Percentiles rank a stretch among this genome's conserved stretches.
phyloP scores from a whole-genome alignment of 305 asterid genomes.

The Striga hermonthica region DNA sequence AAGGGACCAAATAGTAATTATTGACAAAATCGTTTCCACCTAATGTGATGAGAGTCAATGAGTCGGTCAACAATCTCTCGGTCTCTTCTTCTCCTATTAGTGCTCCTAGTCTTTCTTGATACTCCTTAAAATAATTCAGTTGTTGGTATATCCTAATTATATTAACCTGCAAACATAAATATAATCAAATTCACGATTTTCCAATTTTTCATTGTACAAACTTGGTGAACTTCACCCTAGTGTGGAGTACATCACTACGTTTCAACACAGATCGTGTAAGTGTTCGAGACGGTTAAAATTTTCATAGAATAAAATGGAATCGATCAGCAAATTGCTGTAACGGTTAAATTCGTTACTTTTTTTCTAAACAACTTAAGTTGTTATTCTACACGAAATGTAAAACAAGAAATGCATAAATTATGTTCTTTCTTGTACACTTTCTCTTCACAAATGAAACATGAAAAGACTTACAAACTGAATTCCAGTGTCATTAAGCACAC shows the following conservation, averaged over 20 bases:
- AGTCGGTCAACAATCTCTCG: constrained; percentile 38
- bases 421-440: no score
- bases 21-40: constrained; percentile 69
- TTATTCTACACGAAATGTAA: not conserved
- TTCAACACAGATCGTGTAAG: not conserved
- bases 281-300: not conserved
- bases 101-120: constrained; percentile 38
- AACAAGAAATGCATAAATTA: no score
- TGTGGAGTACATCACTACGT: no score
- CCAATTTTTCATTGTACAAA: no score
- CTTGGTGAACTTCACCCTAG: no score
- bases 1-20: constrained; percentile 50
- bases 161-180: constrained; percentile 33
- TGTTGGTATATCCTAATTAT: constrained; percentile 44
- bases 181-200: not conserved
- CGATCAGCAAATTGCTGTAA: no score
- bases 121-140: constrained; percentile 35
- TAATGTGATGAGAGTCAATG: constrained; percentile 44
- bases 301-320: no score
- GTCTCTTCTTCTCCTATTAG: constrained; percentile 41
- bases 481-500: constrained; percentile 64
- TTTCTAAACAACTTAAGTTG: not conserved
- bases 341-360: no score
- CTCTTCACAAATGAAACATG: not conserved
- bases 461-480: constrained; percentile 51